These are phyloP conservation scores for Cystobasidium slooffiae DNA, from an alignment of 1,284 basidiomycete genomes.

Conservation along the genomic window DNA sequence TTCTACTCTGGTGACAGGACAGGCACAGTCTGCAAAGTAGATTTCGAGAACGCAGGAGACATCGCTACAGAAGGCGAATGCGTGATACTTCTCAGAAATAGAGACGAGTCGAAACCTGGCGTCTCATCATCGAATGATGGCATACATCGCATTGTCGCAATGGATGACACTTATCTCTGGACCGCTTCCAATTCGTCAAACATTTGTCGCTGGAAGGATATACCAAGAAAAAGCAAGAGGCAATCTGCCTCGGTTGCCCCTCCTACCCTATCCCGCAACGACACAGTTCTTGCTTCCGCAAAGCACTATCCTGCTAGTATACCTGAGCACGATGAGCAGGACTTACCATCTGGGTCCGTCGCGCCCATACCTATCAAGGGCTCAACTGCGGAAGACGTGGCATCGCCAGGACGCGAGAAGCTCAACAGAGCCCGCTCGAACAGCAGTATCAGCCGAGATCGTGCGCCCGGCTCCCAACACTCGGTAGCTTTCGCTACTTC, in stretches of 20 bases:
- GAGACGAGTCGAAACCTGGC: slow-evolving; percentile 54
- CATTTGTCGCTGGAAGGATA: slow-evolving; percentile 77
- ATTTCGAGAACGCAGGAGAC: slow-evolving; percentile 79
- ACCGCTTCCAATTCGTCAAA: slow-evolving; percentile 81
- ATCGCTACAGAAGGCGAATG: slow-evolving; percentile 82
- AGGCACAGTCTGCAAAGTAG: slow-evolving; percentile 85
- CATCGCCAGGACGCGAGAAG: background rate
- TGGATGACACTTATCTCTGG: slow-evolving; percentile 88
- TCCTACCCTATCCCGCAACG: slow-evolving; percentile 8
- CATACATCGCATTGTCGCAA: slow-evolving; percentile 79
- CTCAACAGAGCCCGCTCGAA: slow-evolving; percentile 19
- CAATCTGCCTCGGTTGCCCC: slow-evolving; percentile 1
- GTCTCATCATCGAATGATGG: slow-evolving; percentile 59
- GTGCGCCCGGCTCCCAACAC: slow-evolving; percentile 5
- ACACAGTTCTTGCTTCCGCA: background rate
- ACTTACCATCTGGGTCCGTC: background rate
- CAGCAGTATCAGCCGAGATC: slow-evolving; percentile 21
- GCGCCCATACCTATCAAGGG: slow-evolving; percentile 16
- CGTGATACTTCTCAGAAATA: slow-evolving; percentile 76
- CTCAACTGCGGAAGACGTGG: background rate
- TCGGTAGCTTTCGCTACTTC: slow-evolving; percentile 36
- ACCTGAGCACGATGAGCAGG: slow-evolving; percentile 23
- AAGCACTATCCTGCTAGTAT: slow-evolving; percentile 24
- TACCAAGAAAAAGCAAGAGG: slow-evolving; percentile 52
- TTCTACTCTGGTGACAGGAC: slow-evolving; percentile 97